Evolutionary conservation across 163 green algal species (phyloP).

Genomic region (Chlamydomonas reinhardtii): DNA sequence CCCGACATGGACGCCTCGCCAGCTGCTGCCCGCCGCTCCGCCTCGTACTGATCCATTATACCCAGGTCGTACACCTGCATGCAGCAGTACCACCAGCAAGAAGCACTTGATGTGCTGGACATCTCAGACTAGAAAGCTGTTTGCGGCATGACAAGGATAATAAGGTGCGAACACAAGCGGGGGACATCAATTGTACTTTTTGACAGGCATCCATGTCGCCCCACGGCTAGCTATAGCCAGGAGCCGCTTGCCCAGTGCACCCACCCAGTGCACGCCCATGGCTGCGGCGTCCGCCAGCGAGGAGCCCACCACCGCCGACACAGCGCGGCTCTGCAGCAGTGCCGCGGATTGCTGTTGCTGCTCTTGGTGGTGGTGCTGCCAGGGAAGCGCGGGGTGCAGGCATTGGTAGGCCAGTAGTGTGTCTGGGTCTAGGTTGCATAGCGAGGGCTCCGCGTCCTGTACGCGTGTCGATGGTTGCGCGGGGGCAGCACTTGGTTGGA

Average conservation of each 20-base stretch:
- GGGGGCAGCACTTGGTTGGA: too few species aligned
- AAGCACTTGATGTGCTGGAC: too few species aligned
- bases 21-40: constrained; percentile 4
- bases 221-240: too few species aligned
- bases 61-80: constrained; percentile 45
- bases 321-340: not conserved
- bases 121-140: too few species aligned
- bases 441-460: not conserved
- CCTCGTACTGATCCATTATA: constrained; percentile 9
- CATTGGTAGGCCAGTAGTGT: constrained; percentile 7
- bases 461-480: too few species aligned
- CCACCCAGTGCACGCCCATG: constrained; percentile 59
- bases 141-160: too few species aligned
- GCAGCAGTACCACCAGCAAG: too few species aligned
- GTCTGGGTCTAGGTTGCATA: constrained; percentile 25
- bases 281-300: constrained; percentile 57
- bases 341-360: not conserved
- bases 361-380: not conserved
- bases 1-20: not conserved
- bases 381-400: not conserved
- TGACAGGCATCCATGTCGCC: too few species aligned
- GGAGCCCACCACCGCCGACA: constrained; percentile 36
- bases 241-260: too few species aligned
- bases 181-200: too few species aligned
- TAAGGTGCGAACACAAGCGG: too few species aligned